Evolutionary conservation across 192 early-diverging fungal species (phyloP).

Genomic region (Pilobolus umbonatus): DNA sequence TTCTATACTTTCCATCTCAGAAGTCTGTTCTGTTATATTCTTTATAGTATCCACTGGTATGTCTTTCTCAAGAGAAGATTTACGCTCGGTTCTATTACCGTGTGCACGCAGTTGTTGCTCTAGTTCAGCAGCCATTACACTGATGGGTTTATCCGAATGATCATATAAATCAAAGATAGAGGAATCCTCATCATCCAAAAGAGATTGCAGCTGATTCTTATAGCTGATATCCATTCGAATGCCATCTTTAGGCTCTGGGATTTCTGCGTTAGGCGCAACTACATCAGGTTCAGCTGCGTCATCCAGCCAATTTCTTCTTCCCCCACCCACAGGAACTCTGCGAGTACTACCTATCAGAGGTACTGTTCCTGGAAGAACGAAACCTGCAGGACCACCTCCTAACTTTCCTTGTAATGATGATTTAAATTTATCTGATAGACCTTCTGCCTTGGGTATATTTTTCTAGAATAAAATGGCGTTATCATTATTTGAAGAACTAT

Average conservation of each 20-base stretch:
- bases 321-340: conserved; percentile 3
- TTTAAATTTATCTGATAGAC: conserved; percentile 29
- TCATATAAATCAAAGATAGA: conserved; percentile 2
- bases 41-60: no score
- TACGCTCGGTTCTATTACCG: neutral
- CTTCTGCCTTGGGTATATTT: conserved; percentile 26
- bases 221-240: conserved; percentile 15
- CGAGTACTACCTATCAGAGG: conserved; percentile 32
- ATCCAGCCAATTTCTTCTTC: neutral
- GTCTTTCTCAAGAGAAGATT: neutral
- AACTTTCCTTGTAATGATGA: conserved; percentile 16
- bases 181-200: conserved; percentile 11
- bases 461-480: neutral
- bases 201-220: conserved; percentile 21
- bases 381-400: conserved; percentile 22
- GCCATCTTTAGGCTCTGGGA: conserved; percentile 8
- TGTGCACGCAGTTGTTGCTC: conserved; percentile 21
- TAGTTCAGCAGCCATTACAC: conserved; percentile 28
- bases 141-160: conserved; percentile 29
- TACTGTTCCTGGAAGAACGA: conserved; percentile 29
- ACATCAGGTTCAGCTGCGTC: neutral
- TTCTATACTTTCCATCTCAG: no score
- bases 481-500: neutral
- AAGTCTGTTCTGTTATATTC: no score
- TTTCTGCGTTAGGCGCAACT: neutral